Base-by-base conservation (phyloP, 805 yeast species). In the Hanseniaspora hatyaiensis region DNA sequence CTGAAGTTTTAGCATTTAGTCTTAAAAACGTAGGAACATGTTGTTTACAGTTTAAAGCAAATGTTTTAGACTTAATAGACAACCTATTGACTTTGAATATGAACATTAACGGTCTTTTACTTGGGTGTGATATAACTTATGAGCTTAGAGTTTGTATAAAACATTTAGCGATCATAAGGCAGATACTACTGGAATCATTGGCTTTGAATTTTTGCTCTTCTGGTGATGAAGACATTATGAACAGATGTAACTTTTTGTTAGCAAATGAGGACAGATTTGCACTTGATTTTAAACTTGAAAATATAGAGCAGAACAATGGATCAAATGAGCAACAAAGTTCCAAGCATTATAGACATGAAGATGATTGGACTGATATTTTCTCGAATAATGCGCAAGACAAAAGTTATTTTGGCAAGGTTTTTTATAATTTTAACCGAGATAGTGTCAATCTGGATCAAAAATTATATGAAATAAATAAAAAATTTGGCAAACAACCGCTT, bases 121-220 rank as follows among this genome's bases (percentile, higher is more conserved):
- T 59, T 24, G 63, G 58, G 34, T 55, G 56, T 40, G 57, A 69
- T 2, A 56, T 48, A 13, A 72, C 69, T 28, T 75, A 77, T 55
- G 89, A 83, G 55, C 75, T 75, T 50, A 68, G 67, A 47, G 61
- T 82, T 30, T 71, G 85, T 12, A 54, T 61, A 18, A 52, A 52
- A 36, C 72, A 83, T 8, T 72, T 81, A 1, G 63, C 69, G 18
- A 72, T 71, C 29, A 66, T 79, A 28, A 76, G 78, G 40, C 77
- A 77, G 52, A 65, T 80, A 1, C 54, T 86, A 12, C 71, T 80
- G 1, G 60, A 89, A 4, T 73, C 92, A 8, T 61, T 74, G 6
- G 74, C 96, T 0, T 68, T 85, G 23, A 71, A 87, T 0, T 82
- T 86, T 83, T 88, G 95, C 1, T 95, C 96, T 1, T 76, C 87